Base-by-base conservation (phyloP, 805 yeast genomes). In the Metschnikowia bowlesiae region DNA sequence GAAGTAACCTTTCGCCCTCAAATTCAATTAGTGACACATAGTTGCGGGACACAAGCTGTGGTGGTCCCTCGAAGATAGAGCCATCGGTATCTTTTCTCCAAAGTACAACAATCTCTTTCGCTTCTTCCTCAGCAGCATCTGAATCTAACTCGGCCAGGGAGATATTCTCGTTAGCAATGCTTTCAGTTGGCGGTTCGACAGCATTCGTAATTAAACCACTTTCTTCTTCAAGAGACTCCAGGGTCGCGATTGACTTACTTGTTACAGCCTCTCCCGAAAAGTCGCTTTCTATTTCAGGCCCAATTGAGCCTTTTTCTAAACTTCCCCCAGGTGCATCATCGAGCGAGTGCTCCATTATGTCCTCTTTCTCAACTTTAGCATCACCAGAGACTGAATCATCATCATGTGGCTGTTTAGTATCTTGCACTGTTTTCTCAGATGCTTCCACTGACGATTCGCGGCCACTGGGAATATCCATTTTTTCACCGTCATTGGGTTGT, bases 51-150 rank as follows among this genome's bases (percentile, higher is more conserved):
- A 85, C 82, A 47, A 74, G 74, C 59, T 83, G 89, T 2, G 71
- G 65, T 1, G 96, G 96, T 0, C 96, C 96, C 63, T 83, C 84
- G 57, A 74, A 82, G 0, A 71, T 53, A 29, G 62, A 64, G 8
- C 62, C 57, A 22, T 55, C 55, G 6, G 28, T 26, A 35, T 44
- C 46, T 36, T 44, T 11, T 44, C 46, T 36, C 16, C 39, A 34
- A 10, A 44, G 16, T 29, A 32, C 46, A 11, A 45, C 22, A 8
- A 44, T 37, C 16, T 35, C 44, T 4, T 37, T 22, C 34, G 45
- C 57, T 22, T 42, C 51, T 43, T 52, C 52, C 22, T 46, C 35
- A 28, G 28, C 37, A 28, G 41, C 31, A 5, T 39, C 41, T n/a
- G 31, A 28, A 39, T 28, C 32, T 2, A 39, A 28, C 18, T 39